These are phyloP conservation scores for Pseudopyrenochaeta lycopersici DNA, from an alignment of 2,329 filamentous ascomycete genomes.

Conservation along the genomic window DNA sequence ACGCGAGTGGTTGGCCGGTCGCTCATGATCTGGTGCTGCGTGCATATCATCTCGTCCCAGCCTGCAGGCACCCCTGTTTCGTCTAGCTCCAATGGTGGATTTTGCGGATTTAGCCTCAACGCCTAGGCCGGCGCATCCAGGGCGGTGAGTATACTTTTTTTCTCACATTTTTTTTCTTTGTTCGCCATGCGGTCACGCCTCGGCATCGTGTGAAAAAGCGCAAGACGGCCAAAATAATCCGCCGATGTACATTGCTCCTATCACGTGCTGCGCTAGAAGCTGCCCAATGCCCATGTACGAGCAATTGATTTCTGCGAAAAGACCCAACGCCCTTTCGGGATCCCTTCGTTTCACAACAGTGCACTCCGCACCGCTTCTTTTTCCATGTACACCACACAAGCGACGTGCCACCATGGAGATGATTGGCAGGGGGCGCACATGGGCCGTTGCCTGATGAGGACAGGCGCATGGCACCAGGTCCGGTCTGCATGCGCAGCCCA, in stretches of 20 bases:
- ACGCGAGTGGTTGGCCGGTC: slow-evolving; percentile 22
- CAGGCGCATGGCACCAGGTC: slow-evolving; percentile 29
- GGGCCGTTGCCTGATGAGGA: slow-evolving; percentile 27
- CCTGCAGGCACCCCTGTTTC: slow-evolving; percentile 37
- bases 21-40: slow-evolving; percentile 43
- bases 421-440: slow-evolving; percentile 35
- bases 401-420: slow-evolving; percentile 38
- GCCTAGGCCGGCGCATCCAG: slow-evolving; percentile 29
- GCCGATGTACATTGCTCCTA: slow-evolving; percentile 7
- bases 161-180: slow-evolving; percentile 19
- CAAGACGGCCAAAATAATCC: slow-evolving; percentile 5
- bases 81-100: slow-evolving; percentile 26
- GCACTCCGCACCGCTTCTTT: slow-evolving; percentile 22
- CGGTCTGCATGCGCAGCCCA: slow-evolving; percentile 31
- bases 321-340: slow-evolving; percentile 19
- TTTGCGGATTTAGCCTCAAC: slow-evolving; percentile 38
- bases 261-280: slow-evolving; percentile 8
- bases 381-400: slow-evolving; percentile 38
- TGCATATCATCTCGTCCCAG: slow-evolving; percentile 43
- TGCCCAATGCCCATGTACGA: not conserved
- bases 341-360: slow-evolving; percentile 37
- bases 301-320: not conserved
- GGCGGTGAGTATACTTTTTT: slow-evolving; percentile 44
- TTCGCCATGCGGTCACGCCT: slow-evolving; percentile 25
- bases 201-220: slow-evolving; percentile 14